Percentiles rank a stretch among this genome's conserved stretches.
Evolutionary conservation across 2,329 filamentous ascomycete species (phyloP).

Genomic region (Neonectria sp.): DNA sequence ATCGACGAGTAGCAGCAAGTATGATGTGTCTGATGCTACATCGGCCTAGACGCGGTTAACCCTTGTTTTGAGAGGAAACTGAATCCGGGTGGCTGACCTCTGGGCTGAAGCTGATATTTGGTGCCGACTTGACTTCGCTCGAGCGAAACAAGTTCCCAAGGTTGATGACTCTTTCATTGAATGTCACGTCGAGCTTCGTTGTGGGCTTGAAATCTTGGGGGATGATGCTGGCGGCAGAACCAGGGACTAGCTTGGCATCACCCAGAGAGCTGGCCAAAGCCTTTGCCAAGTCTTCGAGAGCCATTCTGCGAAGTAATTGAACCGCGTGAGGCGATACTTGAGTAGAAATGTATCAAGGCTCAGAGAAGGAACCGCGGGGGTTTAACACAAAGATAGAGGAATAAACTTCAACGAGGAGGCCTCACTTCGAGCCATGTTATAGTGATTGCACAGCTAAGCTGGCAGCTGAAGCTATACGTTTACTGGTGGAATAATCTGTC

Average conservation of each 20-base stretch:
- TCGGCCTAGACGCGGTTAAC: constrained; percentile 35
- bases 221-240: constrained; percentile 57
- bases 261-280: constrained; percentile 51
- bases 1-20: constrained; percentile 66
- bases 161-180: constrained; percentile 52
- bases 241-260: constrained; percentile 58
- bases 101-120: constrained; percentile 54
- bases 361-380: too few relatives aligned
- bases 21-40: constrained; percentile 51
- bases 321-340: too few relatives aligned
- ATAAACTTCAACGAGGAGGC: background rate
- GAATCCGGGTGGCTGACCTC: constrained; percentile 44
- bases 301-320: constrained; percentile 29
- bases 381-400: background rate
- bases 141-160: constrained; percentile 59
- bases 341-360: too few relatives aligned
- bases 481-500: background rate
- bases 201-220: constrained; percentile 59
- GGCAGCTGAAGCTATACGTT: background rate
- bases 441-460: background rate
- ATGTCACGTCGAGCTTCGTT: constrained; percentile 56
- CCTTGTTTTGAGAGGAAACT: rapidly evolving
- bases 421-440: background rate
- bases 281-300: constrained; percentile 33
- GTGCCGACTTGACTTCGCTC: constrained; percentile 54